A percentile compares a stretch with the other conserved stretches of the same genome.
These are phyloP conservation scores for Niebla homalea DNA, from an alignment of 495 filamentous ascomycete genomes.

Conservation along the genomic window DNA sequence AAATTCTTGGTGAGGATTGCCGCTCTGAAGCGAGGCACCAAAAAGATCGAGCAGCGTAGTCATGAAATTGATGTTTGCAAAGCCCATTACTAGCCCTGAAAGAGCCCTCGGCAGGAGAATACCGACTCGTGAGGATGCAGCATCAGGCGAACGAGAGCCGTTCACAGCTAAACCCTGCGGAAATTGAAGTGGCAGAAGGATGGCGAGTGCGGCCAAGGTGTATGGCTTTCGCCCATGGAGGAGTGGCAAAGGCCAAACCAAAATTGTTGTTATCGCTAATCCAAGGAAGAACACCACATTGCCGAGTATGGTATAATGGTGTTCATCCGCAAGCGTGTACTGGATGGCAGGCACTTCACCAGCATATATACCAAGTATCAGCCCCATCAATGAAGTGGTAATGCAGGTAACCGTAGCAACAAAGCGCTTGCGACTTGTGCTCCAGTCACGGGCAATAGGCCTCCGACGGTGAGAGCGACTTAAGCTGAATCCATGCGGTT, in stretches of 20 bases:
- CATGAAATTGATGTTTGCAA: conserved; percentile 63
- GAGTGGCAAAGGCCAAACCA: conserved; percentile 64
- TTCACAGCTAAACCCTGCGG: conserved; percentile 56
- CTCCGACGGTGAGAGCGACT: conserved; percentile 33
- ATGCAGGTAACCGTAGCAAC: conserved; percentile 54
- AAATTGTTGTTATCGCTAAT: conserved; percentile 49
- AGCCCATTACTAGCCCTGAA: conserved; percentile 56
- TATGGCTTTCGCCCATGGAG: conserved; percentile 68
- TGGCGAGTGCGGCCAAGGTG: conserved; percentile 45
- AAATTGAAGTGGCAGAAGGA: conserved; percentile 60
- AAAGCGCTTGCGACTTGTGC: conserved; percentile 47
- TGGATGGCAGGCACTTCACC: conserved; percentile 64
- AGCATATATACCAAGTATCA: conserved; percentile 60
- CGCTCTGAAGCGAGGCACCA: conserved; percentile 56
- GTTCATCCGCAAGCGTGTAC: conserved; percentile 52
- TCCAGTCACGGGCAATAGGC: conserved; percentile 54
- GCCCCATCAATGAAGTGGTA: conserved; percentile 53
- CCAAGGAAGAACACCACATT: conserved; percentile 60
- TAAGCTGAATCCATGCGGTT: conserved; percentile 36
- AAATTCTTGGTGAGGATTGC: conserved; percentile 55
- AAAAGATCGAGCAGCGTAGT: conserved; percentile 60
- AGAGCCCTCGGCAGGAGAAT: conserved; percentile 47
- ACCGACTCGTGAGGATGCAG: conserved; percentile 40
- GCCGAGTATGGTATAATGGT: conserved; percentile 53
- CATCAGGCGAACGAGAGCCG: conserved; percentile 38